Conservation (phyloP, 768 basidiomycete genomes). For the Macrolepiota albuminosa region DNA sequence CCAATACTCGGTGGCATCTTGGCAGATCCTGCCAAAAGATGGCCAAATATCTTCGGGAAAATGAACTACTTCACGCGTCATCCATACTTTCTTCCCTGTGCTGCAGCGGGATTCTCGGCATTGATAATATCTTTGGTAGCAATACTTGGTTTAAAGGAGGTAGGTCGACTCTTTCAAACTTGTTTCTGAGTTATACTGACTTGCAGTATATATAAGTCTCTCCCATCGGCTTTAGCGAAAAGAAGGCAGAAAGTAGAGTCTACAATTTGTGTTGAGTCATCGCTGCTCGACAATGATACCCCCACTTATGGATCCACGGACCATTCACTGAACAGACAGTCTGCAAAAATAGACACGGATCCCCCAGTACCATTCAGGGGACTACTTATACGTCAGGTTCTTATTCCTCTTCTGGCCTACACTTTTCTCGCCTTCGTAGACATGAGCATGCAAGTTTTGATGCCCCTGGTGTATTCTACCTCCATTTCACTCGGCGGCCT, state of each 20-base stretch:
- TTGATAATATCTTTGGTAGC: conserved; percentile 30
- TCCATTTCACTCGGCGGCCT: conserved; percentile 52
- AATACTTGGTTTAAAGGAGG: conserved; percentile 39
- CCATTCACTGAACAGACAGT: neutral
- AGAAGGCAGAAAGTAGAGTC: neutral
- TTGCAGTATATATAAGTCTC: conserved; percentile 6
- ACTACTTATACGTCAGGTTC: conserved; percentile 20
- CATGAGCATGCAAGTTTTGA: conserved; percentile 22
- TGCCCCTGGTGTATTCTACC: conserved; percentile 37
- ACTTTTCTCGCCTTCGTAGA: conserved; percentile 25
- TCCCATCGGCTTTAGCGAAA: conserved; percentile 14
- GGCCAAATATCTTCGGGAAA: conserved; percentile 53
- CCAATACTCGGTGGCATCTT: conserved; percentile 64
- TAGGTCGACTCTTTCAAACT: conserved; percentile 6
- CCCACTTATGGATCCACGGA: conserved; percentile 9
- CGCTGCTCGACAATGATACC: conserved; percentile 7
- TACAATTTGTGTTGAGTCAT: neutral
- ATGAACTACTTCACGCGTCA: conserved; percentile 27
- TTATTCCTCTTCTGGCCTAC: conserved; percentile 21
- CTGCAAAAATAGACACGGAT: neutral
- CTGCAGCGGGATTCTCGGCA: conserved; percentile 29
- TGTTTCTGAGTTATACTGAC: neutral
- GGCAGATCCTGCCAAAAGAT: conserved; percentile 54
- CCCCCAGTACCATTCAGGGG: conserved; percentile 15
- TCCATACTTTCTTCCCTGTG: conserved; percentile 49